Percentiles rank a stretch among this genome's conserved stretches.
Evolutionary conservation across 371 early-diverging fungal genomes (phyloP).

Genomic region (Rhizopus delemar): DNA sequence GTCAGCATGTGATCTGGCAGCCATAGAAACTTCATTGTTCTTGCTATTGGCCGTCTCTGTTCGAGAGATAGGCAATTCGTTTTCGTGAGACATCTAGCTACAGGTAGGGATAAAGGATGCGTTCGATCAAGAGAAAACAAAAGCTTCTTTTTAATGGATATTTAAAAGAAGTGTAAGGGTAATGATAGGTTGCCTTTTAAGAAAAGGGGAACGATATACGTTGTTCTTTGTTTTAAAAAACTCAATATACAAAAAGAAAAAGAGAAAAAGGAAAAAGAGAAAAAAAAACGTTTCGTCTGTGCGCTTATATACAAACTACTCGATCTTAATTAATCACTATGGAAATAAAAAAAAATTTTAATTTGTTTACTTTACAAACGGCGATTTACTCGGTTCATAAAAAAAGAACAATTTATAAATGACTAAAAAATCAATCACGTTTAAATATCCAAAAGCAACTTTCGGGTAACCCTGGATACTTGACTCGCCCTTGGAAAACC

Average conservation of each 20-base stretch:
- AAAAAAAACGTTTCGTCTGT: background rate
- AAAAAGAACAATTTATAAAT: background rate
- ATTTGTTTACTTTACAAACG: constrained; percentile 1
- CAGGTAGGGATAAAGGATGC: no score
- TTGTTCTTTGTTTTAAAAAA: constrained; percentile 3
- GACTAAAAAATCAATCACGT: background rate
- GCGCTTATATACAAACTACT: background rate
- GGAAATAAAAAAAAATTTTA: background rate
- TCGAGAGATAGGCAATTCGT: background rate
- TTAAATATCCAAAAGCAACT: background rate
- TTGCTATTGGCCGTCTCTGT: background rate
- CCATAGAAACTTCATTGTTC: background rate
- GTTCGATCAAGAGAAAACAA: no score
- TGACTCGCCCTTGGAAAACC: no score
- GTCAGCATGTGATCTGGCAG: no score
- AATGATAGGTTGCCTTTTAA: background rate
- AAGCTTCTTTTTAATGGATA: constrained; percentile 1
- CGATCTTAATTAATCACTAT: background rate
- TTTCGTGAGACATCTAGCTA: background rate
- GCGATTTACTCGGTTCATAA: constrained; percentile 1
- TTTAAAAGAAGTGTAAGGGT: background rate
- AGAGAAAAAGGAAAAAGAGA: constrained; percentile 1
- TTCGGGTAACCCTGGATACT: no score
- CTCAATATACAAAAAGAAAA: constrained; percentile 9
- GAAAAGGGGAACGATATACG: constrained; percentile 4